Conservation (phyloP, 2,329 filamentous ascomycete genomes). For the Ophiosphaerella herpotricha region DNA sequence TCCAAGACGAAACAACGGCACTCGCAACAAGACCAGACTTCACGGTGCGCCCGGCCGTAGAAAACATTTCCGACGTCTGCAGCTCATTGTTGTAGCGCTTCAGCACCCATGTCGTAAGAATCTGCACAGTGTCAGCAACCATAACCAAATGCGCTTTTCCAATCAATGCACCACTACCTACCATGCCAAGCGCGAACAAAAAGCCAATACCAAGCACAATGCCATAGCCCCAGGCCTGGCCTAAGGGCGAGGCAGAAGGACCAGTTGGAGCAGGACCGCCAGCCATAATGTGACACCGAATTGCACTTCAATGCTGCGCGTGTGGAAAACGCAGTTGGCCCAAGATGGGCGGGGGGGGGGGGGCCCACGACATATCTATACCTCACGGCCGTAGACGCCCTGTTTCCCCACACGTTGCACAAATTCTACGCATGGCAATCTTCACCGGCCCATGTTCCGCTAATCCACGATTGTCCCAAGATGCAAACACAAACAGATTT, state of each 20-base stretch:
- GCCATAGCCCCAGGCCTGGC: constrained; percentile 40
- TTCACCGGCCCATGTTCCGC: not conserved
- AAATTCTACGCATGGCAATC: not conserved
- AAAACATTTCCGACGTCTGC: constrained; percentile 39
- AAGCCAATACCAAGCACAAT: constrained; percentile 40
- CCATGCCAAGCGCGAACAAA: constrained; percentile 37
- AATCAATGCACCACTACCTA: constrained; percentile 4
- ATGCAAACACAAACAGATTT: constrained; percentile 2
- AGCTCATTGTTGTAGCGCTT: constrained; percentile 38
- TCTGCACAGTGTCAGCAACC: constrained; percentile 6
- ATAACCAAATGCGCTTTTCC: too few relatives aligned
- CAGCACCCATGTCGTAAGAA: constrained; percentile 36
- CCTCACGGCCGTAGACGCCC: not conserved
- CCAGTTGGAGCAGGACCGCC: constrained; percentile 31
- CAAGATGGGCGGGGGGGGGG: not conserved
- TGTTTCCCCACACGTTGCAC: constrained; percentile 4
- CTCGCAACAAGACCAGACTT: constrained; percentile 39
- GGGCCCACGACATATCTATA: constrained; percentile 25
- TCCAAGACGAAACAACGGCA: constrained; percentile 36
- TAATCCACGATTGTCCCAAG: constrained; percentile 16
- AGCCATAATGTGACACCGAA: constrained; percentile 18
- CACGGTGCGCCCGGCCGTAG: constrained; percentile 36
- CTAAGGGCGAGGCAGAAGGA: constrained; percentile 29
- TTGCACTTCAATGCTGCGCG: not conserved
- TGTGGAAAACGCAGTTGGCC: not conserved